These are phyloP conservation scores for Geotrichum restrictum DNA, from an alignment of 1,139 yeast species.

Conservation along the genomic window DNA sequence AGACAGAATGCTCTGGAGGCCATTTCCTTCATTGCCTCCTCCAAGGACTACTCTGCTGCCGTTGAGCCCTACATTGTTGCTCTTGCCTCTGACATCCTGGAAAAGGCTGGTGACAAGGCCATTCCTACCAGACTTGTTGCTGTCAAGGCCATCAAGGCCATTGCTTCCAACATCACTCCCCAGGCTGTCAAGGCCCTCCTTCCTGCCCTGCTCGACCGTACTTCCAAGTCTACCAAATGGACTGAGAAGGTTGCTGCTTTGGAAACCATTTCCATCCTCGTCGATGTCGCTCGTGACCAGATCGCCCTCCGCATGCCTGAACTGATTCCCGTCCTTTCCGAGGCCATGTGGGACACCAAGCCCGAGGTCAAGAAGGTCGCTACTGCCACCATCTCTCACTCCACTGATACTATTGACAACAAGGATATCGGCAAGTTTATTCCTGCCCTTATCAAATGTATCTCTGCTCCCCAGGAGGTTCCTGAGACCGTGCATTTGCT, in stretches of 20 bases:
- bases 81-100: slow-evolving; percentile 64
- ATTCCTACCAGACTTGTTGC: slow-evolving; percentile 69
- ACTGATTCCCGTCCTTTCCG: slow-evolving; percentile 95
- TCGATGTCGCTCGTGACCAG: slow-evolving; percentile 92
- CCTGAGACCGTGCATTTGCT: slow-evolving; percentile 98
- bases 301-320: slow-evolving; percentile 99
- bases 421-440: slow-evolving; percentile 99
- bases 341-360: slow-evolving; percentile 99
- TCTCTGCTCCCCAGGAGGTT: slow-evolving; percentile 92
- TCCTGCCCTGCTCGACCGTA: slow-evolving; percentile 70
- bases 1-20: slow-evolving; percentile 81
- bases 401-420: slow-evolving; percentile 97
- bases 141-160: slow-evolving; percentile 65
- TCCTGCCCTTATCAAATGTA: slow-evolving; percentile 95
- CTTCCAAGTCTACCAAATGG: slow-evolving; percentile 85
- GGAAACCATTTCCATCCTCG: slow-evolving; percentile 78
- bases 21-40: slow-evolving; percentile 76
- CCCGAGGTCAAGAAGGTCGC: slow-evolving; percentile 96
- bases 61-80: slow-evolving; percentile 92
- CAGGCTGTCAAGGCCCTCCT: slow-evolving; percentile 85
- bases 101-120: slow-evolving; percentile 88
- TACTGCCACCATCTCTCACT: slow-evolving; percentile 88
- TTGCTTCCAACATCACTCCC: slow-evolving; percentile 83
- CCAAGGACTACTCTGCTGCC: slow-evolving; percentile 76
- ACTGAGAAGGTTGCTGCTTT: slow-evolving; percentile 93